A percentile compares a stretch with the other conserved stretches of the same genome.
These are phyloP conservation scores for Aspergillus incahuasiensis DNA, from an alignment of 495 filamentous ascomycete genomes.

Conservation along the genomic window DNA sequence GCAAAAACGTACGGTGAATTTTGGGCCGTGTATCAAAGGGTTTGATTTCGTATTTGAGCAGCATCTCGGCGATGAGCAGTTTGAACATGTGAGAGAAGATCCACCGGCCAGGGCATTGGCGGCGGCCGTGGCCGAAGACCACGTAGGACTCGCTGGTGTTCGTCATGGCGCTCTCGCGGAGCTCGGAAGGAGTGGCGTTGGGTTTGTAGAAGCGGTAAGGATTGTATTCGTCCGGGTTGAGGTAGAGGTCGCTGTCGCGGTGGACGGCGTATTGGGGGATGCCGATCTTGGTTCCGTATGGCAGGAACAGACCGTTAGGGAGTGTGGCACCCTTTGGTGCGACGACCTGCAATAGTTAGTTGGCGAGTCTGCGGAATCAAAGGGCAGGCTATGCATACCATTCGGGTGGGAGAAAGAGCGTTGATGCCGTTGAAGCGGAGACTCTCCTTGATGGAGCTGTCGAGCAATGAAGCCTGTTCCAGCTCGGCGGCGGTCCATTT, in stretches of 20 bases:
- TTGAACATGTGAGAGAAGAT: constrained; percentile 15
- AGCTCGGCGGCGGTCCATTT: constrained; percentile 9
- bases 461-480: constrained; percentile 8
- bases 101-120: constrained; percentile 15
- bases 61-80: constrained; percentile 9
- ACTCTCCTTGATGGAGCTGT: constrained; percentile 12
- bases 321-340: constrained; percentile 5
- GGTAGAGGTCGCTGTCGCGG: constrained; percentile 12
- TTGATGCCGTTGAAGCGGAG: constrained; percentile 15
- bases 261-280: constrained; percentile 14
- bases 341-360: constrained; percentile 2
- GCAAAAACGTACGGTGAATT: constrained; percentile 6
- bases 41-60: constrained; percentile 11
- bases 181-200: neutral
- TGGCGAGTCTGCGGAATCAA: neutral
- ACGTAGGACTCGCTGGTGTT: constrained; percentile 11
- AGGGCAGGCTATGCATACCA: neutral
- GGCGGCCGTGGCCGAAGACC: constrained; percentile 13
- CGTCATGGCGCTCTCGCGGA: constrained; percentile 4
- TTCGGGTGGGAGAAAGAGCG: constrained; percentile 8
- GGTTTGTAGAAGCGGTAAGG: constrained; percentile 11
- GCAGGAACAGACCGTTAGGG: constrained; percentile 6
- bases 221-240: constrained; percentile 8
- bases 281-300: constrained; percentile 11
- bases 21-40: constrained; percentile 5